Evolutionary conservation across 768 basidiomycete species (phyloP), one percentile per base, ranked within the genome.

Genomic region (Clavaria fumosa): DNA sequence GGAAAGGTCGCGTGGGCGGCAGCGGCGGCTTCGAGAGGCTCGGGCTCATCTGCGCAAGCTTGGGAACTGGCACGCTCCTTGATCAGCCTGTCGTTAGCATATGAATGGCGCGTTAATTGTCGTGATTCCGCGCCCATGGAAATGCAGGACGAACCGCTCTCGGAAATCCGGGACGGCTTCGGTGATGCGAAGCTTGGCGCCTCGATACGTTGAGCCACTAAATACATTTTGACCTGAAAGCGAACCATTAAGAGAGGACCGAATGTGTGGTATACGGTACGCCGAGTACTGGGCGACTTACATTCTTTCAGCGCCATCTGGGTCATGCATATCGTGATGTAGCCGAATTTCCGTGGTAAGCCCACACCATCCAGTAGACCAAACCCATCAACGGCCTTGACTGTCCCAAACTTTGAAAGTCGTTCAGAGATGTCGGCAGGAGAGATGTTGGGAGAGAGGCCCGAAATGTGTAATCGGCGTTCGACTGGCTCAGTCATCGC

Each of bases 191-290:
- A 89, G 58, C 46, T 80, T 86, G 15, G 83, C 60, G n/a, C 86
- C 86, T 58, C 85, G 88, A 81, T 83, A 90, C 1, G 72, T 81
- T 4, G 79, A 72, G 23, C 86, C 85, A 43, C 78, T 85, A 19
- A 89, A 64, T 2, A 72, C 53, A 50, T 73, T 85, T 53, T 82
- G 61, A 54, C 82, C 82, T 85, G 31, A 4, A 21, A 34, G 20
- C n/a, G 23, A 14, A 24, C 23, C 20, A 22, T 11, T 14, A 36
- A 37, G 18, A 35, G 23, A 31, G 38, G 23, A 5, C 9, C n/a
- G n/a, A n/a, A n/a, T n/a, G n/a, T n/a, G n/a, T n/a, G n/a, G n/a
- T n/a, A n/a, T n/a, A 12, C 3, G 35, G 39, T 12, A 14, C 19
- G 7, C 31, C n/a, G 9, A 43, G 10, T 6, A 7, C 20, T 20